Evolutionary conservation across 768 basidiomycete genomes (phyloP).

Genomic region (Brasilioporus rufonigricans): DNA sequence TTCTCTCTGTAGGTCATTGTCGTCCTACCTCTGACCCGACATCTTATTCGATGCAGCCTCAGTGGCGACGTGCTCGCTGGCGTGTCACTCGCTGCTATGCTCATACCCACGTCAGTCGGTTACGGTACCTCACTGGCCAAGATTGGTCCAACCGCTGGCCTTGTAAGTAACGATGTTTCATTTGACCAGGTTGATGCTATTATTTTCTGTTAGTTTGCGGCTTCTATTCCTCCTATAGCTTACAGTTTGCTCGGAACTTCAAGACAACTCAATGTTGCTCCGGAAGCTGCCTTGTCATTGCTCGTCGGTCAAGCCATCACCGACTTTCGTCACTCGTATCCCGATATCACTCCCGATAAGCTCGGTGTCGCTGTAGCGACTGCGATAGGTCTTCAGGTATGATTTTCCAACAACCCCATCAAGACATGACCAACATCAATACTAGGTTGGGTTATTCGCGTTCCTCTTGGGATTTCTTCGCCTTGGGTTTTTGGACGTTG

Average conservation of each 20-base stretch:
- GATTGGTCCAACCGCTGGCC: constrained; percentile 78
- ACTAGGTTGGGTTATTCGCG: constrained; percentile 78
- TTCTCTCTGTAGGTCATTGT: constrained; percentile 52
- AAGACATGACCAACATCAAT: background rate
- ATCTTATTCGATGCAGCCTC: constrained; percentile 37
- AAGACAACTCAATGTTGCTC: constrained; percentile 76
- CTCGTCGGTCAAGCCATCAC: constrained; percentile 85
- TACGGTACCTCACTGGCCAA: constrained; percentile 89
- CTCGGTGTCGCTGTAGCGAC: constrained; percentile 71
- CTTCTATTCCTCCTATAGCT: constrained; percentile 81
- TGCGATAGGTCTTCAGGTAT: constrained; percentile 79
- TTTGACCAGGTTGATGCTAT: background rate
- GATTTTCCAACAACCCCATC: constrained; percentile 4
- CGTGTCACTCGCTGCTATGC: constrained; percentile 78
- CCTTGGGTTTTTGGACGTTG: constrained; percentile 91
- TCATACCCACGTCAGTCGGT: constrained; percentile 86
- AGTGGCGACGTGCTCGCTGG: constrained; percentile 81
- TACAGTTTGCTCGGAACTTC: constrained; percentile 91
- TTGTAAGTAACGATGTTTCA: constrained; percentile 47
- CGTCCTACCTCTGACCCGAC: background rate
- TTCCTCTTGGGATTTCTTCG: constrained; percentile 85
- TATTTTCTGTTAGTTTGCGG: constrained; percentile 57
- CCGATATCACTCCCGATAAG: constrained; percentile 40
- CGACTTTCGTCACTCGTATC: constrained; percentile 55
- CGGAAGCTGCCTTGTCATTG: constrained; percentile 86